phyloP scores from a whole-genome alignment of 106 monocot genomes.

The Ottelia alismoides region DNA sequence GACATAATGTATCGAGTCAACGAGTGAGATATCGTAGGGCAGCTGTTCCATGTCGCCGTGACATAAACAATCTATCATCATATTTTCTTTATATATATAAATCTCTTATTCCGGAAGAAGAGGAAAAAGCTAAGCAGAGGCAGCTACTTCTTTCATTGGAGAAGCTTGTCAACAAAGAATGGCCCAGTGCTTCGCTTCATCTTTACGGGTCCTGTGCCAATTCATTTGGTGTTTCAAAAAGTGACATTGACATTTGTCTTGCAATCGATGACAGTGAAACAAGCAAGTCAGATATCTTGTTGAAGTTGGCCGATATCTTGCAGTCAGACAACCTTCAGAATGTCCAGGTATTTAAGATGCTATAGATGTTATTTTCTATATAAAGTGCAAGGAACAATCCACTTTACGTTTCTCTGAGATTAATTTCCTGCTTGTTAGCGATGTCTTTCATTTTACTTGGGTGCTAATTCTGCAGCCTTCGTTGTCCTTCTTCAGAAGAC shows the following conservation, averaged over 20 bases:
- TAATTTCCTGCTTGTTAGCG: no score
- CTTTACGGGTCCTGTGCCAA: slow-evolving; percentile 98
- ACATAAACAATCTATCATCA: slow-evolving; percentile 43
- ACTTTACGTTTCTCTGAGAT: no score
- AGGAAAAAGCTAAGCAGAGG: slow-evolving; percentile 69
- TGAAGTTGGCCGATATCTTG: slow-evolving; percentile 79
- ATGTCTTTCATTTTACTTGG: no score
- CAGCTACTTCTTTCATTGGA: slow-evolving; percentile 39
- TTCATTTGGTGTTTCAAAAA: slow-evolving; percentile 87
- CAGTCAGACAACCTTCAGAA: slow-evolving; percentile 67
- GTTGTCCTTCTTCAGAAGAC: no score
- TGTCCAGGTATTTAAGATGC: slow-evolving; percentile 69
- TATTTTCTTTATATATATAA: slow-evolving; percentile 59
- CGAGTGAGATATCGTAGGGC: slow-evolving; percentile 52
- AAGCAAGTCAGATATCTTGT: slow-evolving; percentile 73
- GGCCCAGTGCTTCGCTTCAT: slow-evolving; percentile 67
- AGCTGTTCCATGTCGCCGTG: slow-evolving; percentile 37
- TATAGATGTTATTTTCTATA: no score
- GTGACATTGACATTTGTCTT: slow-evolving; percentile 96
- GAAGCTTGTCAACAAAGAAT: slow-evolving; percentile 64
- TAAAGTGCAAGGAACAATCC: no score
- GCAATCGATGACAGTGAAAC: slow-evolving; percentile 45
- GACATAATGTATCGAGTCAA: slow-evolving; percentile 61
- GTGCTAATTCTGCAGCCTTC: no score
- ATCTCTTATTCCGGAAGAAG: slow-evolving; percentile 66